Evolutionary conservation across 177 flowering plant genomes (phyloP).

Genomic region (Vitis hybrid): DNA sequence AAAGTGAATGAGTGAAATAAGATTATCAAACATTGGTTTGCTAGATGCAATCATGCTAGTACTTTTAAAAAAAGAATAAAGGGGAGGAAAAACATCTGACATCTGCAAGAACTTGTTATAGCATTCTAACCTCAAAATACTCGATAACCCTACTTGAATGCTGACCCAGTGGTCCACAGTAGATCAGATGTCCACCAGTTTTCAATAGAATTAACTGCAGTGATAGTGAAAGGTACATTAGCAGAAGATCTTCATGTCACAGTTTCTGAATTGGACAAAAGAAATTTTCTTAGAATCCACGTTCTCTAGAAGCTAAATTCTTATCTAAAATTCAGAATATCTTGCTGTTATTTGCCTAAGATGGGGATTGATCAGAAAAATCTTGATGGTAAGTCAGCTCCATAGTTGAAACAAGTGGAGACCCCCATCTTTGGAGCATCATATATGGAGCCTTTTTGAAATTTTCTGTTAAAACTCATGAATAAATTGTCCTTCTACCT

Average conservation of each 20-base stretch:
- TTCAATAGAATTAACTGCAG: slow-evolving; percentile 69
- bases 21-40: background rate
- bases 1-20: background rate
- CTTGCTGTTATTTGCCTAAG: too few relatives aligned
- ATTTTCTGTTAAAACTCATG: background rate
- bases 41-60: background rate
- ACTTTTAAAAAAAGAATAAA: too few relatives aligned
- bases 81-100: too few relatives aligned
- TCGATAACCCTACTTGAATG: slow-evolving; percentile 60
- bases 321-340: too few relatives aligned
- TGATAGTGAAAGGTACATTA: background rate
- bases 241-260: background rate
- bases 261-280: too few relatives aligned
- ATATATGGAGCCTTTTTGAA: too few relatives aligned
- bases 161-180: slow-evolving; percentile 69
- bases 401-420: too few relatives aligned
- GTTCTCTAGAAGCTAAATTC: too few relatives aligned
- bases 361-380: too few relatives aligned
- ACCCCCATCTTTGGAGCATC: too few relatives aligned
- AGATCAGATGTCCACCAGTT: slow-evolving; percentile 66
- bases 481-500: slow-evolving; percentile 35
- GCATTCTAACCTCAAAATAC: slow-evolving; percentile 67
- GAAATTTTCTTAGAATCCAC: too few relatives aligned
- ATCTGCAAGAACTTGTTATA: background rate
- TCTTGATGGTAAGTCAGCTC: too few relatives aligned